Evolutionary conservation across 1,284 basidiomycete species (phyloP).

Genomic region (Fomitopsis pinicola): DNA sequence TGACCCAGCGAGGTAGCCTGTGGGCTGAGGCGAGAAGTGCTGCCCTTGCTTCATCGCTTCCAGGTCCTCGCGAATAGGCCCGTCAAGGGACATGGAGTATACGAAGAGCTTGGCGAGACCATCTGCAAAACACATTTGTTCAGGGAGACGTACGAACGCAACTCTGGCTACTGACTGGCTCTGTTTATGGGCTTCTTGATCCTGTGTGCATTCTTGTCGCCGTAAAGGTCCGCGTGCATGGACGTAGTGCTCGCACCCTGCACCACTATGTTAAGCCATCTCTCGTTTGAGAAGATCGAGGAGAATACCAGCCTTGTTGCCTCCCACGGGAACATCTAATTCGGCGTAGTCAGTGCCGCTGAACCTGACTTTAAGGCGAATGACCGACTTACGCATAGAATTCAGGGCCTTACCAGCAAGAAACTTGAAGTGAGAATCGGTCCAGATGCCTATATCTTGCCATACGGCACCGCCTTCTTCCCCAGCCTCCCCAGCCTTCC

Average conservation of each 20-base stretch:
- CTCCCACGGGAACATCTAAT: constrained; percentile 71
- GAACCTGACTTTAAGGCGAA: too few relatives aligned
- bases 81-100: constrained; percentile 89
- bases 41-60: constrained; percentile 30
- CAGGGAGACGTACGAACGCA: constrained; percentile 3
- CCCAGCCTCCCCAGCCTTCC: constrained; percentile 47
- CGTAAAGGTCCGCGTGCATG: constrained; percentile 62
- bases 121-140: constrained; percentile 36
- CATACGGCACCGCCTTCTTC: constrained; percentile 53
- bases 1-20: constrained; percentile 79
- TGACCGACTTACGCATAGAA: constrained; percentile 71
- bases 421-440: constrained; percentile 79
- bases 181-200: constrained; percentile 78
- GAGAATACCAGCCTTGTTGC: constrained; percentile 44
- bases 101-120: constrained; percentile 86
- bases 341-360: constrained; percentile 4
- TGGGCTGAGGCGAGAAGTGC: constrained; percentile 26
- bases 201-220: constrained; percentile 60
- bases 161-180: constrained; percentile 44
- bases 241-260: constrained; percentile 64
- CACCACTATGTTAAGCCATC: constrained; percentile 5
- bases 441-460: constrained; percentile 88
- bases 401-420: constrained; percentile 85
- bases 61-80: constrained; percentile 46
- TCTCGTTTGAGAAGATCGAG: not conserved